Evolutionary conservation across 2,329 filamentous ascomycete genomes (phyloP), one percentile per base, ranked within the genome.

Genomic region (Xylaria sp.): DNA sequence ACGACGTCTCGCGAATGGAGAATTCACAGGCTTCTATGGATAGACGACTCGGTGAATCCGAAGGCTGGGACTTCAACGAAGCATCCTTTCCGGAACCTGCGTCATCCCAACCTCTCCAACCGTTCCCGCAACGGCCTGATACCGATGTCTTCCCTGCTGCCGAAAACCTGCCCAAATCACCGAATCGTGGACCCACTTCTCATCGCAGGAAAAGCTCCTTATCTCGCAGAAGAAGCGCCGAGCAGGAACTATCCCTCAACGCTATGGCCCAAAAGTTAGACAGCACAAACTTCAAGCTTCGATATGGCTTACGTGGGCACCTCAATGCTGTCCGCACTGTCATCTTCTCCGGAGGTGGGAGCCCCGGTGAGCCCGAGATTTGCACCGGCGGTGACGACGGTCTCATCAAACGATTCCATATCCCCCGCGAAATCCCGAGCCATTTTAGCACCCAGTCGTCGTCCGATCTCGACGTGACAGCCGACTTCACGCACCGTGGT

Each of bases 331-430:
- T 99, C 4, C 91, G 96, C 48, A 93, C 93, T 0, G 93, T 98
- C 67, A 97, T 98, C 71, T 99, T 99, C 81, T 98, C 94, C 0
- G 96, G 96, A 27, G 96, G 96, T 50, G 96, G 96, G 69, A 98
- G 94, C 76, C 94, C 94, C 3, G 93, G 93, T 3, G 96, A 99
- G 78, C 96, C 96, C 1, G 96, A 99, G 80, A 95, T 99, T 62
- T 98, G 95, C 81, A 99, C 95, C 2, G 93, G 93, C 58, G 93
- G 95, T 64, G 96, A 99, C 75, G 96, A 99, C 78, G 95, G 95
- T 65, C 92, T 95, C 75, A 92, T 99, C 79, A 99, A 99, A 81
- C 89, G 96, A 61, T 99, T 97, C 90, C 94, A 97, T 75, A 94
- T 99, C 68, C 96, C 96, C 9, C 90, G 92, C 50, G 92, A 94